Conservation (phyloP, 2,329 filamentous ascomycete genomes). For the Myriosclerotinia duriaeana region DNA sequence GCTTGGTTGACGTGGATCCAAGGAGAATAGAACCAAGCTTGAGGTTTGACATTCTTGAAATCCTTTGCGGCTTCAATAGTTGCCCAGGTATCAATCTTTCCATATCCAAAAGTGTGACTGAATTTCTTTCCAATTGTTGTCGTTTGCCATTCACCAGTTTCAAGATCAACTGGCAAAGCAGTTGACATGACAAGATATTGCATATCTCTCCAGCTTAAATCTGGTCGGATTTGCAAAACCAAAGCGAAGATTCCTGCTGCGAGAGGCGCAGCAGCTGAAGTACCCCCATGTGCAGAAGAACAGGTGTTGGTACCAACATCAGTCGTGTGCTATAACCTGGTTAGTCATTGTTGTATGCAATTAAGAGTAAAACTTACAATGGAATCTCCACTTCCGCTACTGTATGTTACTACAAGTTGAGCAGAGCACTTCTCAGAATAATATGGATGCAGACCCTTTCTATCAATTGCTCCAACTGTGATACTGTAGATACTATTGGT, state of each 20-base stretch:
- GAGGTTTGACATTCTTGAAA: constrained; percentile 88
- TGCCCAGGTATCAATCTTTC: constrained; percentile 85
- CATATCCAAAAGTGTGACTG: constrained; percentile 93
- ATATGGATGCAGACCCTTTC: constrained; percentile 83
- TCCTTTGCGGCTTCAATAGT: constrained; percentile 83
- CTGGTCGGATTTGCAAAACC: constrained; percentile 78
- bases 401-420: constrained; percentile 93
- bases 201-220: constrained; percentile 89
- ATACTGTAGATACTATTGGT: constrained; percentile 99
- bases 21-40: constrained; percentile 90
- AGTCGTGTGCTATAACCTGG: constrained; percentile 69
- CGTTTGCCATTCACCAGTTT: constrained; percentile 75
- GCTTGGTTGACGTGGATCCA: constrained; percentile 86
- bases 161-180: constrained; percentile 74
- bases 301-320: constrained; percentile 85
- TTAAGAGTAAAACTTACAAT: constrained; percentile 56
- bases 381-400: constrained; percentile 81
- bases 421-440: constrained; percentile 97
- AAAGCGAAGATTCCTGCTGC: constrained; percentile 91
- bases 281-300: constrained; percentile 82
- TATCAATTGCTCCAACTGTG: constrained; percentile 89
- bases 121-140: constrained; percentile 81
- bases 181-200: constrained; percentile 88
- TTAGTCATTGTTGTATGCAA: constrained; percentile 29
- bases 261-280: constrained; percentile 89